Percentiles rank a stretch among this genome's conserved stretches.
Evolutionary conservation across 2,329 filamentous ascomycete species (phyloP).

Genomic region (Sarocladiaceae sp.): DNA sequence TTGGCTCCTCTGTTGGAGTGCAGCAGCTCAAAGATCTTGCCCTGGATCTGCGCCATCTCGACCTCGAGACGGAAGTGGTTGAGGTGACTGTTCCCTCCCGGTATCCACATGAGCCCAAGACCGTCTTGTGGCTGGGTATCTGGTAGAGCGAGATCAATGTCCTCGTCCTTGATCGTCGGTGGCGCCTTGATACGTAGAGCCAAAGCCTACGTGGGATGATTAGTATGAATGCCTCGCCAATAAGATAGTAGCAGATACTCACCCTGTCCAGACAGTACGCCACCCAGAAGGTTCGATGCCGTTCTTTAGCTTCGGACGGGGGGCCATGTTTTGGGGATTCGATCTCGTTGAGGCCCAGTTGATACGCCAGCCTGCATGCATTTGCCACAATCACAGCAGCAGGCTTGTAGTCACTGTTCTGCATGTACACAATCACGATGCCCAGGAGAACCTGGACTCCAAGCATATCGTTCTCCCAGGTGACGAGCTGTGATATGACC

Average conservation of each 20-base stretch:
- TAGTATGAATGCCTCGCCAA: constrained; percentile 23
- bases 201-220: not conserved
- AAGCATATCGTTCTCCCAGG: constrained; percentile 28
- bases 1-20: constrained; percentile 24
- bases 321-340: constrained; percentile 11
- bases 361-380: constrained; percentile 31
- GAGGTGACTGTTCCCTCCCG: constrained; percentile 26
- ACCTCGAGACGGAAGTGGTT: constrained; percentile 33
- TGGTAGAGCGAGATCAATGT: constrained; percentile 34
- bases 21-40: constrained; percentile 33
- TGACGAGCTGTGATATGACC: constrained; percentile 31
- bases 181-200: constrained; percentile 30
- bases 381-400: constrained; percentile 32
- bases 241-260: not conserved
- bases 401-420: constrained; percentile 28
- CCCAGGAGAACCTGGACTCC: constrained; percentile 33
- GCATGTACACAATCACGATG: constrained; percentile 30
- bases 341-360: constrained; percentile 26
- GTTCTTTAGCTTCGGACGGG: constrained; percentile 22
- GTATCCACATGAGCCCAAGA: constrained; percentile 26
- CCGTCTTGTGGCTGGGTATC: constrained; percentile 21
- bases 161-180: constrained; percentile 30
- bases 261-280: constrained; percentile 35
- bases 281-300: constrained; percentile 34
- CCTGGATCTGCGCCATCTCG: constrained; percentile 33